Evolutionary conservation across 23 red algal species (phyloP).

Genomic region (Cyanidiococcus yangmingshanensis): DNA sequence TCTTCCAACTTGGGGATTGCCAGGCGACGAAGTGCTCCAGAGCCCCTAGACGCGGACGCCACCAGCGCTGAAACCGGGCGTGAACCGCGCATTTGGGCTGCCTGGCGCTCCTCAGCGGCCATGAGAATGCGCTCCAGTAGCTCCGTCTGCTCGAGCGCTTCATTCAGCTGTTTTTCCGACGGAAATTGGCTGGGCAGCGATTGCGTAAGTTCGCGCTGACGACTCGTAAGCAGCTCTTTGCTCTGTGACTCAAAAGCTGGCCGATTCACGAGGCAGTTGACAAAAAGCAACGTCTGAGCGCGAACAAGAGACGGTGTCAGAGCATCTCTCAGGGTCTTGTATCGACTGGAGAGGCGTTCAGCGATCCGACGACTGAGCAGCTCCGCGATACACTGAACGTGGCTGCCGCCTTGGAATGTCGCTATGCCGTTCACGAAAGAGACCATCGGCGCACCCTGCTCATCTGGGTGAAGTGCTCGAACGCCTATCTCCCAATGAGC

Average conservation of each 20-base stretch:
- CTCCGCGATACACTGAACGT: slow-evolving; percentile 24
- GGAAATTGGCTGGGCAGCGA: neutral
- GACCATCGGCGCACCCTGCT: slow-evolving; percentile 17
- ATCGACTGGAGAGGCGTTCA: slow-evolving; percentile 7
- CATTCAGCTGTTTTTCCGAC: neutral
- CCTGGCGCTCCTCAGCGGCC: neutral
- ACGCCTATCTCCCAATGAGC: slow-evolving; percentile 24
- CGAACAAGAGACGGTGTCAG: slow-evolving; percentile 64
- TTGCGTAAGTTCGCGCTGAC: neutral
- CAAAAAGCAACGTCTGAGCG: slow-evolving; percentile 66
- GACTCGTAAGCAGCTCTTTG: slow-evolving; percentile 71
- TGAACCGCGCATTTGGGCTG: neutral
- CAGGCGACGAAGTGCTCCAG: slow-evolving; percentile 10
- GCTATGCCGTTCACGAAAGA: slow-evolving; percentile 27
- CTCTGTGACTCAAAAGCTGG: slow-evolving; percentile 97
- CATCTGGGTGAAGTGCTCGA: neutral
- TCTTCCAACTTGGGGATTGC: slow-evolving; percentile 88
- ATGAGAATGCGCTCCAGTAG: slow-evolving; percentile 4
- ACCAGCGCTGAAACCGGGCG: neutral
- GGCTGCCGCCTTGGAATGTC: slow-evolving; percentile 25
- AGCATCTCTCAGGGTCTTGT: slow-evolving; percentile 14
- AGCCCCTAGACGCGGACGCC: neutral
- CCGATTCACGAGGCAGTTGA: slow-evolving; percentile 90
- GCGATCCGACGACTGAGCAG: slow-evolving; percentile 1
- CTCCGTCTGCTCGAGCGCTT: neutral